phyloP scores from a whole-genome alignment of 306 rosid genomes.

The Sechiopsis laciniata region DNA sequence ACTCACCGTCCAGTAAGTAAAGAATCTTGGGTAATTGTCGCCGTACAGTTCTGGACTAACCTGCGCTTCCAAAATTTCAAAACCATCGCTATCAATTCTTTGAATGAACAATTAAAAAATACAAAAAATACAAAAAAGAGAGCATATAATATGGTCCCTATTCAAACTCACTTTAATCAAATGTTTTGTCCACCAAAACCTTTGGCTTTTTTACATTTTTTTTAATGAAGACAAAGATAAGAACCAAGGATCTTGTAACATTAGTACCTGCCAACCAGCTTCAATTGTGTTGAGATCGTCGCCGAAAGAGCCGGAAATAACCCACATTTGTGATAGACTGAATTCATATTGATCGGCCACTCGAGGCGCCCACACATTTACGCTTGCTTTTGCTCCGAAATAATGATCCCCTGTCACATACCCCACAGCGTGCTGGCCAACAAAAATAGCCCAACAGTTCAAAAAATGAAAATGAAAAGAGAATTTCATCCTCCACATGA shows the following conservation, averaged over 20 bases:
- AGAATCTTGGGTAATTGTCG: slow-evolving; percentile 28
- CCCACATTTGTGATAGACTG: slow-evolving; percentile 98
- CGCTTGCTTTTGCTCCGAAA: slow-evolving; percentile 91
- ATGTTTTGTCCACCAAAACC: background rate
- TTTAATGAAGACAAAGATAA: background rate
- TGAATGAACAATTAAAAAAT: slow-evolving; percentile 4
- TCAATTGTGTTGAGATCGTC: slow-evolving; percentile 93
- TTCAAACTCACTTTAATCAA: slow-evolving; percentile 10
- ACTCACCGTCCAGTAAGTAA: slow-evolving; percentile 28
- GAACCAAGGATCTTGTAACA: background rate
- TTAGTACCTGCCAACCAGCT: slow-evolving; percentile 94
- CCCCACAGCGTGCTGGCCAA: slow-evolving; percentile 24
- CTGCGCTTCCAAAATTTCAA: slow-evolving; percentile 13
- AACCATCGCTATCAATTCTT: slow-evolving; percentile 12
- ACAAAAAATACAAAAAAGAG: too few relatives aligned
- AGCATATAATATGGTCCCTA: background rate
- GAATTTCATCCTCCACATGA: background rate
- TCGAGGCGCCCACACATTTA: slow-evolving; percentile 91
- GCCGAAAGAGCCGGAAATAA: slow-evolving; percentile 93
- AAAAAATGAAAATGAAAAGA: background rate
- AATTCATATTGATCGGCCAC: slow-evolving; percentile 85
- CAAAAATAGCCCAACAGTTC: background rate
- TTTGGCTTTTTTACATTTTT: background rate
- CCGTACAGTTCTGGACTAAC: slow-evolving; percentile 30
- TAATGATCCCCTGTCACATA: slow-evolving; percentile 32